These are phyloP conservation scores for Kwoniella dejecticola DNA, from an alignment of 768 basidiomycete species.

Conservation along the genomic window DNA sequence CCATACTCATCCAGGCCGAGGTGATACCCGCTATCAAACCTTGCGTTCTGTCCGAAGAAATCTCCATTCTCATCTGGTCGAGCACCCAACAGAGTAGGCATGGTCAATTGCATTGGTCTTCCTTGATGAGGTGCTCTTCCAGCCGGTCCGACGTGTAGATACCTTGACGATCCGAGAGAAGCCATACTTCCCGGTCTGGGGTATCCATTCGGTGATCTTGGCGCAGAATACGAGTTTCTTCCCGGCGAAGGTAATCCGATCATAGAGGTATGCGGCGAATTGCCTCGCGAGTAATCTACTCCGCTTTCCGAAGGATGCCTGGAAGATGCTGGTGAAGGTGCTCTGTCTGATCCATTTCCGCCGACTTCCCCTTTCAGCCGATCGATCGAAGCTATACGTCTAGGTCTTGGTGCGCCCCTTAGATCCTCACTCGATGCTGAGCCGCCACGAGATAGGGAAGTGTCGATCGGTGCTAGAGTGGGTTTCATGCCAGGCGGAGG, in stretches of 20 bases:
- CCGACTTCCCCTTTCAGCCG: slow-evolving; percentile 27
- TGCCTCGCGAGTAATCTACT: slow-evolving; percentile 17
- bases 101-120: slow-evolving; percentile 36
- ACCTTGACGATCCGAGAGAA: slow-evolving; percentile 26
- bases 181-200: slow-evolving; percentile 36
- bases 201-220: slow-evolving; percentile 18
- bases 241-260: slow-evolving; percentile 19
- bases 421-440: slow-evolving; percentile 21
- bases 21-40: slow-evolving; percentile 1
- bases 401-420: slow-evolving; percentile 9
- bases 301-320: slow-evolving; percentile 22
- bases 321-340: slow-evolving; percentile 27
- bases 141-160: slow-evolving; percentile 34
- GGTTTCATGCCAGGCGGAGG: slow-evolving; percentile 17
- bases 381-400: slow-evolving; percentile 33
- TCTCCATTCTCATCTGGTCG: slow-evolving; percentile 29
- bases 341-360: slow-evolving; percentile 15
- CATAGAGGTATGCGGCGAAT: slow-evolving; percentile 25
- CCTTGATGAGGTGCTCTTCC: slow-evolving; percentile 44
- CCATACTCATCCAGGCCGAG: slow-evolving; percentile 36
- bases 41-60: slow-evolving; percentile 23
- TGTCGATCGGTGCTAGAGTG: slow-evolving; percentile 22
- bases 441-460: slow-evolving; percentile 12
- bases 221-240: slow-evolving; percentile 1
- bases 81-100: slow-evolving; percentile 36